Percentiles rank a stretch among this genome's conserved stretches.
Evolutionary conservation across 441 rosid species (phyloP).

Genomic region (Dalechampia spathulata): DNA sequence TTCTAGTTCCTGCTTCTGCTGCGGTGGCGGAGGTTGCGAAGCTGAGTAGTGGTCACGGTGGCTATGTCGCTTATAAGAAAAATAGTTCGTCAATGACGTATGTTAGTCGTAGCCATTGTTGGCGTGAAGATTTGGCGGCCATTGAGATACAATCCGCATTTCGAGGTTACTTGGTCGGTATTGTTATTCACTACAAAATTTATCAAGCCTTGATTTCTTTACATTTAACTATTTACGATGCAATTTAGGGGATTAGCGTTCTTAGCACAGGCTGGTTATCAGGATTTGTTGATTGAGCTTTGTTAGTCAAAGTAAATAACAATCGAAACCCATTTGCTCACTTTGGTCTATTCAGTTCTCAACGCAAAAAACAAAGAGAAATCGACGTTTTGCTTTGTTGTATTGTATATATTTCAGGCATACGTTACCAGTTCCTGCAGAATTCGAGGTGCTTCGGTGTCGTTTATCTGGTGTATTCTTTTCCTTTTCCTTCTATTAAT

Average conservation of each 20-base stretch:
- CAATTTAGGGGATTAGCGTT: background rate
- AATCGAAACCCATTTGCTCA: too few relatives aligned
- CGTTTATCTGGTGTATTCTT: too few relatives aligned
- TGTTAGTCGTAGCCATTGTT: conserved; percentile 17
- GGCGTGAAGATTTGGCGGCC: conserved; percentile 47
- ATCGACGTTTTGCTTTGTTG: background rate
- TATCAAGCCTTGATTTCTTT: too few relatives aligned
- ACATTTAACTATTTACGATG: too few relatives aligned
- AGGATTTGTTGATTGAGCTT: too few relatives aligned
- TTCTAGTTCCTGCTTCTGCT: too few relatives aligned
- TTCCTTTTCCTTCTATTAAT: too few relatives aligned
- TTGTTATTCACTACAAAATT: background rate
- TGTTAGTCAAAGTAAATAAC: too few relatives aligned
- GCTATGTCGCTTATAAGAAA: too few relatives aligned
- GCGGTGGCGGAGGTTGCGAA: too few relatives aligned
- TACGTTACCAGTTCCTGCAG: background rate
- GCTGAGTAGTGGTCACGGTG: too few relatives aligned
- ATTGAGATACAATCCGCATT: conserved; percentile 77
- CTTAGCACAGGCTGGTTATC: background rate
- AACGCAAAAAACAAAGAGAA: background rate
- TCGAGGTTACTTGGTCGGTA: conserved; percentile 79
- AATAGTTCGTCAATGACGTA: conserved; percentile 11
- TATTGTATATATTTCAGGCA: background rate
- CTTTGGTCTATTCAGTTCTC: too few relatives aligned
- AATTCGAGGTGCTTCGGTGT: conserved; percentile 1